phyloP scores from a whole-genome alignment of 2,329 filamentous ascomycete genomes.

The Pestalotiopsis sp. region DNA sequence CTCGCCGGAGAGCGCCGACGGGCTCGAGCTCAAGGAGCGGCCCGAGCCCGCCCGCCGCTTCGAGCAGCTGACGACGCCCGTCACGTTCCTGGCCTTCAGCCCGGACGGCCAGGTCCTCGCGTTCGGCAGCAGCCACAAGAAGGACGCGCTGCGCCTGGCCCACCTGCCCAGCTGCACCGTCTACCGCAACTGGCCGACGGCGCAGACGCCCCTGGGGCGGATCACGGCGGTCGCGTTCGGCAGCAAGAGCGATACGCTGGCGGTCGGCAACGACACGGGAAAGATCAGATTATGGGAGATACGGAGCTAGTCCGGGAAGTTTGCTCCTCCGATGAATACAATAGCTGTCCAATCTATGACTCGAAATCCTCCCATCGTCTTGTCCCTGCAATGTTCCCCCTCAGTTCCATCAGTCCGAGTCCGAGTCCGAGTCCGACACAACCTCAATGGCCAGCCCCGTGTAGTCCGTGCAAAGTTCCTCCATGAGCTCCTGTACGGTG shows the following conservation, averaged over 20 bases:
- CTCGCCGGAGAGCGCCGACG: conserved; percentile 35
- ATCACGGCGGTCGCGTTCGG: conserved; percentile 76
- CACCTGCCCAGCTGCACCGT: conserved; percentile 92
- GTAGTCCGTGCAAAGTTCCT: no score
- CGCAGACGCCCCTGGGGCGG: conserved; percentile 82
- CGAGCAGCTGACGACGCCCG: conserved; percentile 86
- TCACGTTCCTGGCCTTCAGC: conserved; percentile 79
- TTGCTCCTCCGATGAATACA: no score
- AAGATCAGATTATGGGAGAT: conserved; percentile 94
- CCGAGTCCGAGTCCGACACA: no score
- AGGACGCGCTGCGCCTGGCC: conserved; percentile 82
- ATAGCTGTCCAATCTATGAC: background rate
- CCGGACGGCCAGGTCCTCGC: conserved; percentile 88
- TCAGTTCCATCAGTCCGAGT: no score
- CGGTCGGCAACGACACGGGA: conserved; percentile 86
- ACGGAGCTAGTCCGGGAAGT: conserved; percentile 50
- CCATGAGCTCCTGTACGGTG: background rate
- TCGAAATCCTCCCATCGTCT: background rate
- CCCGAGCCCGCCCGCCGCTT: conserved; percentile 75
- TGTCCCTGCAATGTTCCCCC: no score
- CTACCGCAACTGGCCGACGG: conserved; percentile 96
- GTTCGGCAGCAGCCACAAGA: conserved; percentile 85
- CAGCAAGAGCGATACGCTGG: conserved; percentile 68
- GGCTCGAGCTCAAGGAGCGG: conserved; percentile 59
- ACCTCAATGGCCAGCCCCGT: no score